Conservation (phyloP, 2,329 filamentous ascomycete genomes). For the Apiospora marii region DNA sequence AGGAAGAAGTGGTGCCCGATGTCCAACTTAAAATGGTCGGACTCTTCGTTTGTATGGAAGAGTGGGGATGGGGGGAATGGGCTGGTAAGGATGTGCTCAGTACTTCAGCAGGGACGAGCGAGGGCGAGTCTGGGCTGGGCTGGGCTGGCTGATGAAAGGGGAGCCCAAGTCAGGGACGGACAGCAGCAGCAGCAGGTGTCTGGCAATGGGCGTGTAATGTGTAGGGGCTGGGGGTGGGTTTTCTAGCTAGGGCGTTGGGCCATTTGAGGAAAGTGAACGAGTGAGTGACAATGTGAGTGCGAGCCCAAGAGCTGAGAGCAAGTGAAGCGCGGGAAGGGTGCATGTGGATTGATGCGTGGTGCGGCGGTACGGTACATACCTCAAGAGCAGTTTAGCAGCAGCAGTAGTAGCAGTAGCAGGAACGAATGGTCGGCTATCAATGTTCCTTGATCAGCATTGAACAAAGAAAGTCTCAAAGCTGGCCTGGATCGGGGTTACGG, state of each 20-base stretch:
- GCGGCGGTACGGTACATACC: conserved; percentile 7
- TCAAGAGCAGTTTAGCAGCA: neutral
- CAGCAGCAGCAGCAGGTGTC: neutral
- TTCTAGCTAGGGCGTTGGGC: neutral
- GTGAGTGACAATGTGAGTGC: neutral
- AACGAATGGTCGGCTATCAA: neutral
- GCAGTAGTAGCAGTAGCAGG: neutral
- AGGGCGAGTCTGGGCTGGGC: conserved; percentile 1
- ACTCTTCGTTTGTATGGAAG: conserved; percentile 20
- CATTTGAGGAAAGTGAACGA: neutral
- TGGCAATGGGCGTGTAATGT: neutral
- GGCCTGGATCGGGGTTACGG: neutral
- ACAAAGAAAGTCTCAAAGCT: conserved; percentile 18
- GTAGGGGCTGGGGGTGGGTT: neutral
- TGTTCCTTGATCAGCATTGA: conserved; percentile 1
- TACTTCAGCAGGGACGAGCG: conserved; percentile 5
- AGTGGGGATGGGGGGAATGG: conserved; percentile 10
- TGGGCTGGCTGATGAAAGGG: conserved; percentile 2
- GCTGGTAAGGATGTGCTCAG: conserved; percentile 6
- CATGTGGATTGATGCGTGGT: neutral
- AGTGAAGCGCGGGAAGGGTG: neutral
- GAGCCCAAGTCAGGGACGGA: neutral
- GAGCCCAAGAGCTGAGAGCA: neutral
- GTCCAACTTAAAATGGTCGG: conserved; percentile 20
- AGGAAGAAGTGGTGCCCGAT: conserved; percentile 21